phyloP scores from a whole-genome alignment of 2,329 filamentous ascomycete genomes.

The Monilinia vaccinii-corymbosi region DNA sequence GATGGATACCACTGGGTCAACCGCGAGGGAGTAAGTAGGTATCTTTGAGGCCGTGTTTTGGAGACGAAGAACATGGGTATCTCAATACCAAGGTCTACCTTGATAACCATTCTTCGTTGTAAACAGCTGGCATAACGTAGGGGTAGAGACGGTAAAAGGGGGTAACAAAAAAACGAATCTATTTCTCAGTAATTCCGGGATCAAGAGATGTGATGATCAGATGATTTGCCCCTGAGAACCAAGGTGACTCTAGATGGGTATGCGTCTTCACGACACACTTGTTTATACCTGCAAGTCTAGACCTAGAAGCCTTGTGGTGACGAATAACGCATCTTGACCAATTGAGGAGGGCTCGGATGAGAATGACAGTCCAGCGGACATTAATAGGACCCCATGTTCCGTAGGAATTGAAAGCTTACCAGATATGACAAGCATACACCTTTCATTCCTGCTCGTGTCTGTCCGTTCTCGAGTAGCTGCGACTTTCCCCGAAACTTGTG shows the following conservation, averaged over 20 bases:
- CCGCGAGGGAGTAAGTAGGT: neutral
- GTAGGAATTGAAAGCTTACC: neutral
- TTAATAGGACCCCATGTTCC: neutral
- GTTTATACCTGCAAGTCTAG: neutral
- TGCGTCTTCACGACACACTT: neutral
- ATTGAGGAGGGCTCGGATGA: neutral
- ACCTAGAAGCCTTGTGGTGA: neutral
- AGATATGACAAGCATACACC: neutral
- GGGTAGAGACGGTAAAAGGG: neutral
- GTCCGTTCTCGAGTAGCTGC: neutral
- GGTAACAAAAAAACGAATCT: neutral
- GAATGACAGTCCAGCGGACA: neutral
- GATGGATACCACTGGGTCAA: neutral
- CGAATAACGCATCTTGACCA: neutral
- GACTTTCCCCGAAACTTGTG: neutral
- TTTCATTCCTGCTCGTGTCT: neutral
- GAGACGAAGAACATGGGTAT: neutral
- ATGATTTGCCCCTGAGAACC: neutral
- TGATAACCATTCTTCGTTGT: neutral
- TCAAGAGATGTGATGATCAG: constrained; percentile 1
- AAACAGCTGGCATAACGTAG: neutral
- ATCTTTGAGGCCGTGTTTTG: neutral
- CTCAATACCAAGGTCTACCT: neutral
- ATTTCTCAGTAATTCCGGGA: neutral
- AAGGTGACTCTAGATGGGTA: constrained; percentile 5